Evolutionary conservation across 495 filamentous ascomycete species (phyloP), one percentile per base, ranked within the genome.

Genomic region (Xylaria telfairii): DNA sequence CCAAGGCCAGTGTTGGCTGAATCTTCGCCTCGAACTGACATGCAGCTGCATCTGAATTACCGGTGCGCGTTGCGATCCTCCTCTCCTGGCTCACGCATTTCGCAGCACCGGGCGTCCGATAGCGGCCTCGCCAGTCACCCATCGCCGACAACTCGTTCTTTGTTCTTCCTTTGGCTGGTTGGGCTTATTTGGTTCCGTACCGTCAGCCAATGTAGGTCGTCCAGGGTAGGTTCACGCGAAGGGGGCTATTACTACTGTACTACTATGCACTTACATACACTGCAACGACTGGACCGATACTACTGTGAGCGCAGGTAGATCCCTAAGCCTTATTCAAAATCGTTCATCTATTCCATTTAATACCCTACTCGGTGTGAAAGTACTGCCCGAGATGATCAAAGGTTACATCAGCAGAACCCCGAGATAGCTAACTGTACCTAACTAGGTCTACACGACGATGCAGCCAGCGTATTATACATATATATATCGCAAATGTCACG

Each of bases 11-110:
- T n/a, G 17, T 64, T 44, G 44, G 44, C 8, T 15, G 30, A 37
- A 34, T 39, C 37, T 51, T 37, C 32, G 30, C 49, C 46, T 66
- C 28, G 15, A 28, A 34, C 32, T 54, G 47, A 54, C 32, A 49
- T 66, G 47, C 64, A 54, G 46, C 64, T 66, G 46, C 64, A 54
- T 53, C 32, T 42, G 54, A 54, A 66, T 66, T 54, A 66, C 64
- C 64, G 64, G 47, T 26, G n/a, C 62, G 62, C 44, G 62, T n/a
- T 63, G 12, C 24, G 7, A 12, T 19, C 24, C 62, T 63, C 62
- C 13, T 19, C 28, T n/a, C 8, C 34, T 41, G 6, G 34, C 37
- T 66, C 64, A 65, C 61, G 46, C 42, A 53, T 34, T 32, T 51
- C 44, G 30, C 63, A 65, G 63, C 30, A 28, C 10, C 26, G 41